Base-by-base conservation (phyloP, 352 stramenopile species). In the Pythium phragmiticola region DNA sequence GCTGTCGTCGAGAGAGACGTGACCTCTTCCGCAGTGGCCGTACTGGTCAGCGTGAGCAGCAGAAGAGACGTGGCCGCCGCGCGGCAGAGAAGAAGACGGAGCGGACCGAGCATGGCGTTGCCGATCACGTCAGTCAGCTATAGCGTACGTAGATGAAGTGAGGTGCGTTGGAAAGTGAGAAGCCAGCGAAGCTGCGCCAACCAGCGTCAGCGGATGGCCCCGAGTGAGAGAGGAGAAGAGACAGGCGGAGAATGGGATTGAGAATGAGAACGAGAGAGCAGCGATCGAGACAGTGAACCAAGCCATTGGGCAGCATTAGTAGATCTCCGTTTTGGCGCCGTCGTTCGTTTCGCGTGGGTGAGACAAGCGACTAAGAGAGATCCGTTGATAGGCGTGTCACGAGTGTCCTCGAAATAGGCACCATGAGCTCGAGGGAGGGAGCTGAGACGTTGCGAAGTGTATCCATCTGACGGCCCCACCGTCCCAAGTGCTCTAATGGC, bases 121-220 rank as follows among this genome's bases (percentile, higher is more conserved):
- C 4, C 11, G 17, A 46, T 8, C 39, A 17, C 11, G 37, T 17
- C 37, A 42, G 37, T n/a, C 9, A 46, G 13, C 39, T 12, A 26
- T 23, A 13, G 30, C 23, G 52, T 59, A 47, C 36, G 41, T 47
- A 37, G 36, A 59, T 49, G 52, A 48, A 48, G 54, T 30, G 54
- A 60, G 54, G 41, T 30, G 54, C 41, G 41, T 60, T 50, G 54
- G 54, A 50, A 50, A 14, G n/a, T 21, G 36, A 13, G 34, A 13
- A 30, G 53, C 50, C 39, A 60, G 36, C 37, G 26, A 33, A 51
- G 54, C 41, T 41, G 5, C 11, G 41, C 16, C 17, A 26, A 30
- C 49, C 49, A 39, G 26, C 34, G 34, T 13, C 7, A 11, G 34
- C 7, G 7, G 34, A 39, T 39, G 7, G 7, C 7, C 34, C 34